Evolutionary conservation across 164 flowering plant genomes (phyloP).

Genomic region (Kalanchoe fedtschenkoi): DNA sequence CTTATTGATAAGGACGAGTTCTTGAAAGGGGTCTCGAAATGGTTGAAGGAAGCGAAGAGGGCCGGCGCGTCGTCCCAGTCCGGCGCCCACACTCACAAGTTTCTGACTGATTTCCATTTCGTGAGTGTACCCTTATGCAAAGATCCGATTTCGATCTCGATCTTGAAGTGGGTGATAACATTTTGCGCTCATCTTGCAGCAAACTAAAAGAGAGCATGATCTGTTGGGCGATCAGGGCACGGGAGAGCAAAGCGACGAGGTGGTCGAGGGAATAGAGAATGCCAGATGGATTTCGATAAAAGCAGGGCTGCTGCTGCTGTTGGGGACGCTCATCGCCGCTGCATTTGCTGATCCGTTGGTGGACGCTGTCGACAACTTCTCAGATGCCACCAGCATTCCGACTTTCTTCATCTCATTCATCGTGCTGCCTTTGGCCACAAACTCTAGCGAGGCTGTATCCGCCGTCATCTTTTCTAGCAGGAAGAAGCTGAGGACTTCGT

Average conservation of each 20-base stretch:
- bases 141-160: background rate
- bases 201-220: conserved; percentile 40
- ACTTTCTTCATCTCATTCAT: conserved; percentile 88
- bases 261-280: conserved; percentile 29
- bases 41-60: conserved; percentile 46
- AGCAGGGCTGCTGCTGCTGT: conserved; percentile 46
- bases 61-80: conserved; percentile 10
- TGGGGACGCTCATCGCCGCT: conserved; percentile 72
- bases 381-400: conserved; percentile 68
- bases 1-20: conserved; percentile 39
- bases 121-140: conserved; percentile 25
- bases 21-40: conserved; percentile 37
- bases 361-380: conserved; percentile 70
- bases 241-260: conserved; percentile 39
- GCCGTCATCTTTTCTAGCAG: conserved; percentile 69
- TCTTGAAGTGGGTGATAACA: background rate
- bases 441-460: conserved; percentile 85
- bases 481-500: conserved; percentile 57
- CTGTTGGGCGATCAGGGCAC: conserved; percentile 22
- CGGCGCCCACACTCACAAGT: conserved; percentile 27
- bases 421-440: conserved; percentile 76
- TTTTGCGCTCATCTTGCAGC: conserved; percentile 23
- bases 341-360: conserved; percentile 85
- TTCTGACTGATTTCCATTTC: conserved; percentile 26
- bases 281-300: conserved; percentile 29